phyloP scores from a whole-genome alignment of 139 green algal genomes.

The Chlorella sp. region DNA sequence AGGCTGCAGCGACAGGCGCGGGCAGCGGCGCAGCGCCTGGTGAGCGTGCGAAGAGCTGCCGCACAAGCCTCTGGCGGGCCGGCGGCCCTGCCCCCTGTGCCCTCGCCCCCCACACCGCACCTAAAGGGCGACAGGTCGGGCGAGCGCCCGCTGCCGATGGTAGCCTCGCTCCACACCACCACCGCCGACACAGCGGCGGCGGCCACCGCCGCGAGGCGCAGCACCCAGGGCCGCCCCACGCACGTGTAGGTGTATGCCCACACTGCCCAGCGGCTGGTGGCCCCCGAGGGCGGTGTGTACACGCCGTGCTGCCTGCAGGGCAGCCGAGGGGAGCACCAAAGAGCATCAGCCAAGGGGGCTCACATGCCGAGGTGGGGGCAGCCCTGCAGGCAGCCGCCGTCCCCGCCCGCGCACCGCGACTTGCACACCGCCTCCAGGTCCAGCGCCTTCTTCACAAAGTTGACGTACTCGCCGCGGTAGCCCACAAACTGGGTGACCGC shows the following conservation, averaged over 20 bases:
- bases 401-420: too few species aligned
- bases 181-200: constrained; percentile 57
- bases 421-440: constrained; percentile 69
- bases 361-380: too few species aligned
- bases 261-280: neutral
- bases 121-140: constrained; percentile 87
- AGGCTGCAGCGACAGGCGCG: neutral
- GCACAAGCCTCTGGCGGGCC: too few species aligned
- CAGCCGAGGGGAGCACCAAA: too few species aligned
- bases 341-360: too few species aligned
- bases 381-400: too few species aligned
- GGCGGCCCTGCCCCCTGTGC: too few species aligned
- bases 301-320: constrained; percentile 33
- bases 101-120: too few species aligned
- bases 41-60: neutral
- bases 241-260: constrained; percentile 46
- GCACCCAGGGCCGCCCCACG: constrained; percentile 46
- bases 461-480: constrained; percentile 39
- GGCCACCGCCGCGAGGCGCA: constrained; percentile 36
- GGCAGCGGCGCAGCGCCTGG: neutral
- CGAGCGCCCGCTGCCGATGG: constrained; percentile 67
- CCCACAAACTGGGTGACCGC: constrained; percentile 40
- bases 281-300: constrained; percentile 8
- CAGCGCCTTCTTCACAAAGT: constrained; percentile 42
- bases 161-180: constrained; percentile 88